Evolutionary conservation across 192 early-diverging fungal genomes (phyloP), one percentile per base, ranked within the genome.

Genomic region (Coemansia sp.): DNA sequence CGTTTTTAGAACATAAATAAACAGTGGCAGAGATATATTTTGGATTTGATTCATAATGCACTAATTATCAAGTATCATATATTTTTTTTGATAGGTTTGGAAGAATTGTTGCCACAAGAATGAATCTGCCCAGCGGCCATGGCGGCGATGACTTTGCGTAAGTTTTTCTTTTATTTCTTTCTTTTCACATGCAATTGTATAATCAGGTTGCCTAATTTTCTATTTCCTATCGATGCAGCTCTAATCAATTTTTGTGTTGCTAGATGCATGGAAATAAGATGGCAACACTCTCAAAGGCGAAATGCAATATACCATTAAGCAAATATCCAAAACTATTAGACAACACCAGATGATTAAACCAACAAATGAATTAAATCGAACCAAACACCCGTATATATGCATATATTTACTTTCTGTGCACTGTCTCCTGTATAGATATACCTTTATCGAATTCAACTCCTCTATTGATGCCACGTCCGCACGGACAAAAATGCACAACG

Each of bases 401-500:
- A 18, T 54, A 18, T 25, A 54, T 54, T 54, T 0, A 3, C 3
- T 55, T 7, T 16, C 10, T 55, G 1, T 55, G 28, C 1, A 31
- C 28, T 54, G 22, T 54, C 10, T 5, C 25, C 31, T 61, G 49
- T 68, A 49, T 81, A 81, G 78, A 64, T 72, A 64, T 66, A 69
- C 78, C 48, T 76, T 81, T 50, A 55, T 81, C 52, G 78, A 76
- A 18, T 81, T 72, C 52, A 66, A 68, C 6, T 34, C 48, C 17
- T 69, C 70, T 8, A 73, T 51, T 45, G 66, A 72, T 51, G 78
- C 78, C 33, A 74, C 73, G 7, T 20, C 58, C 11, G 73, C 73
- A 10, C 73, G 78, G 32, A 58, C 66, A 56, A 72, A 65, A 40
- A 56, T 81, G 60, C 66, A 72, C 31, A 63, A 73, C 33, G 50